Evolutionary conservation across 2,329 filamentous ascomycete species (phyloP), one percentile per base, ranked within the genome.

Genomic region (Aspergillus arachidicola): DNA sequence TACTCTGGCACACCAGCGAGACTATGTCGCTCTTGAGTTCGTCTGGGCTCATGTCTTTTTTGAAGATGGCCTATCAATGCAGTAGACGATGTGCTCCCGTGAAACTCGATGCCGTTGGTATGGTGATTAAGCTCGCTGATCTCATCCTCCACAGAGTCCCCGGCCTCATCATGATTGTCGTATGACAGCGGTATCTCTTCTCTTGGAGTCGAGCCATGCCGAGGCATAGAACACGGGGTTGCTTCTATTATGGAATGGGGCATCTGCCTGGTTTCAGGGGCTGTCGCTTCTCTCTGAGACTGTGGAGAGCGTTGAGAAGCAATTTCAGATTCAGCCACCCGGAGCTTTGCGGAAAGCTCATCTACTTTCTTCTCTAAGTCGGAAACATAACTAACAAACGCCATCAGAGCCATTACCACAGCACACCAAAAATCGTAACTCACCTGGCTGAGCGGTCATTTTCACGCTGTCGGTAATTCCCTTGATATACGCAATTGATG

Each of bases 31-130:
- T 66, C 66, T 51, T 67, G 69, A 5, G 60, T 61, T 16, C 65
- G 62, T 28, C 65, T 66, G 1, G 70, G 71, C 3, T 72, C 74
- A 4, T 71, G 68, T 3, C 69, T 64, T 58, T 73, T 76, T 60
- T 80, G 74, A 4, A 84, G 69, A 58, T 80, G 78, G 2, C 78
- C 80, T 11, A 83, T 73, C 2, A 82, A 75, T 4, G 82, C 80
- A 1, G 82, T 78, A 2, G 79, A 80, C 0, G 82, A 84, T 1
- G 81, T 81, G 62, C 78, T 81, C 4, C 82, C 82, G 62, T 84
- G 81, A 43, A 82, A 84, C 64, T 84, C 82, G 36, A 82, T 77
- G 59, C 77, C 79, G 32, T 77, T 78, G 0, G 81, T 84, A 51
- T 82, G 80, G 12, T 74, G 74, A 61, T 83, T 83, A 43, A 82